Evolutionary conservation across 169 alveolate species (phyloP).

Genomic region (Plasmodium inui): DNA sequence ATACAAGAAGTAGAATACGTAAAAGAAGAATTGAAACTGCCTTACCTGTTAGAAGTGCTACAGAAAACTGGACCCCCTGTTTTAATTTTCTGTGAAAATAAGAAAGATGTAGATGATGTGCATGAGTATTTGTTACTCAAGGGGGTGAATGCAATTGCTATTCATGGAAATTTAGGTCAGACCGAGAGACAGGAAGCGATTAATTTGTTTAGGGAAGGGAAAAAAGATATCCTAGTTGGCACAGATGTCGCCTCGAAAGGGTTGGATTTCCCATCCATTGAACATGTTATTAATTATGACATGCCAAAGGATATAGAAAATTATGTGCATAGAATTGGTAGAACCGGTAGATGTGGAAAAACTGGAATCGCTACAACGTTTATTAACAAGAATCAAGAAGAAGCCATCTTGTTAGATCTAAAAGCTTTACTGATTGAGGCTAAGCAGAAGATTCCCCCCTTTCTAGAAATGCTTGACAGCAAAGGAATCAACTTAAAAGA

Average conservation of each 20-base stretch:
- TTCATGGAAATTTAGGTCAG: constrained; percentile 94
- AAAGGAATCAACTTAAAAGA: constrained; percentile 84
- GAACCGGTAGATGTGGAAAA: constrained; percentile 98
- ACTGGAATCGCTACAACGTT: constrained; percentile 96
- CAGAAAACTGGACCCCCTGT: constrained; percentile 97
- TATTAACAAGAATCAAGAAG: constrained; percentile 88
- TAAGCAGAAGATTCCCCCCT: constrained; percentile 91
- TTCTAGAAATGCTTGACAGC: constrained; percentile 88
- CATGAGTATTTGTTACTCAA: constrained; percentile 92
- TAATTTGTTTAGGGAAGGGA: constrained; percentile 85
- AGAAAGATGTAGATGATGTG: constrained; percentile 95
- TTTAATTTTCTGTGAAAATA: constrained; percentile 94
- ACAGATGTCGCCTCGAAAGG: constrained; percentile 98
- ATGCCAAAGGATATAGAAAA: constrained; percentile 98
- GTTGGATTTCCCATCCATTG: constrained; percentile 96
- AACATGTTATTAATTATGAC: constrained; percentile 98
- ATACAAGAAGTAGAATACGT: constrained; percentile 94
- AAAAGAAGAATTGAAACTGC: constrained; percentile 92
- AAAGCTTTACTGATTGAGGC: constrained; percentile 93
- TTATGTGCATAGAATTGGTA: constrained; percentile 98
- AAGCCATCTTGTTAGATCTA: constrained; percentile 86
- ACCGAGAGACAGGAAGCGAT: constrained; percentile 90
- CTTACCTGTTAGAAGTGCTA: constrained; percentile 90
- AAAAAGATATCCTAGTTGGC: constrained; percentile 91
- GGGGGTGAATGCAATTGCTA: constrained; percentile 92